Conservation (phyloP, 768 basidiomycete genomes). For the Tulasnella sp. region DNA sequence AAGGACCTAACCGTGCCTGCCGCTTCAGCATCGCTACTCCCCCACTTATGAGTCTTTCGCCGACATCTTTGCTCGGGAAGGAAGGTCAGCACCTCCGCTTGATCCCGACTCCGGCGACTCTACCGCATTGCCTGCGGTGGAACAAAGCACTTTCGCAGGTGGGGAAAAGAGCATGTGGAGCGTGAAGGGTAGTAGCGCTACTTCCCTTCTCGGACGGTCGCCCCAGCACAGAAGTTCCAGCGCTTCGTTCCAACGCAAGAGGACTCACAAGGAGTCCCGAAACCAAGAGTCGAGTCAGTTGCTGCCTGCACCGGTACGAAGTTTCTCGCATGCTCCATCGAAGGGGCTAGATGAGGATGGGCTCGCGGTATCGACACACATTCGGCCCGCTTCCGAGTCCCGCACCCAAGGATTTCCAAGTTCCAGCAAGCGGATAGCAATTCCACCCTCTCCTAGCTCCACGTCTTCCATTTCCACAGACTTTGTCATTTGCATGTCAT, state of each 20-base stretch:
- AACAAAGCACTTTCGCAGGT: neutral
- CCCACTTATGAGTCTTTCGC: neutral
- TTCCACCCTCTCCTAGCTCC: neutral
- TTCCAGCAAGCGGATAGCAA: neutral
- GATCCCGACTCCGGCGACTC: neutral
- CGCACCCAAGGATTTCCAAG: neutral
- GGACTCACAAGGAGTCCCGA: neutral
- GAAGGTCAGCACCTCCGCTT: neutral
- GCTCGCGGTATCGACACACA: neutral
- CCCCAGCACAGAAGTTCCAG: neutral
- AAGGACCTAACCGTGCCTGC: neutral
- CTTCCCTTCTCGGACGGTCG: neutral
- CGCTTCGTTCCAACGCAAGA: neutral
- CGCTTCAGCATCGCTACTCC: slow-evolving; percentile 10
- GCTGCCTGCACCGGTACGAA: neutral
- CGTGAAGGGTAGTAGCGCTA: neutral
- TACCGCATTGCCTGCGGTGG: neutral
- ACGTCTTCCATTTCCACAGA: neutral
- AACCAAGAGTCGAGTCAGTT: neutral
- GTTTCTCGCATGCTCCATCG: neutral
- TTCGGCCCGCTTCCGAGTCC: neutral
- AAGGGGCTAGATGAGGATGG: neutral
- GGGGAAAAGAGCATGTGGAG: neutral
- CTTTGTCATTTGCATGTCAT: neutral
- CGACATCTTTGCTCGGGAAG: slow-evolving; percentile 1